Percentiles rank a stretch among this genome's conserved stretches.
Evolutionary conservation across 1,284 basidiomycete species (phyloP).

Genomic region (Malassezia restricta): DNA sequence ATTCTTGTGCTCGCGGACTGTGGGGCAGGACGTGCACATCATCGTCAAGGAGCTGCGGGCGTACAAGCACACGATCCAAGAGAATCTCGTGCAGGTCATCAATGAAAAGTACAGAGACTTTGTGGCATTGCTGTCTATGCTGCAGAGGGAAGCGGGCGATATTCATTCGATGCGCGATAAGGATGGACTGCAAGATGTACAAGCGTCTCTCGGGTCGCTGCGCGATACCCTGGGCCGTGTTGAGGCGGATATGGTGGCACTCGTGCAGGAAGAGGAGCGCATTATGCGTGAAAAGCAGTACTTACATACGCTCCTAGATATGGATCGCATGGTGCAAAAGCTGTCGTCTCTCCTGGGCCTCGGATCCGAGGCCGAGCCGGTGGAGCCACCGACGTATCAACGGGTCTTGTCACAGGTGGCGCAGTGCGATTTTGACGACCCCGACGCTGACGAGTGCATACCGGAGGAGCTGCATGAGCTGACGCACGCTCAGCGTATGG

Average conservation of each 20-base stretch:
- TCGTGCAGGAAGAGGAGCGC: not conserved
- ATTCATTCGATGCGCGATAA: not conserved
- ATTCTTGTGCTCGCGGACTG: conserved; percentile 74
- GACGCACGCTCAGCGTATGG: not conserved
- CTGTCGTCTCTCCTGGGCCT: not conserved
- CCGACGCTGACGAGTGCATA: not conserved
- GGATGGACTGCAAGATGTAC: not conserved
- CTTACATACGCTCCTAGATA: not conserved
- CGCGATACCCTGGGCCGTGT: not conserved
- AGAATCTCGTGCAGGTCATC: conserved; percentile 84
- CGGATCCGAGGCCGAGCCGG: not conserved
- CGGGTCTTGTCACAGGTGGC: not conserved
- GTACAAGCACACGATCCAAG: conserved; percentile 69
- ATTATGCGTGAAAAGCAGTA: not conserved
- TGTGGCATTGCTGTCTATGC: conserved; percentile 78
- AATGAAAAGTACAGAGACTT: conserved; percentile 97
- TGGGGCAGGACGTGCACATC: conserved; percentile 70
- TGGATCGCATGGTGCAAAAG: not conserved
- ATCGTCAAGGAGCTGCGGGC: conserved; percentile 72
- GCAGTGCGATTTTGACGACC: not conserved
- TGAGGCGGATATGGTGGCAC: not conserved
- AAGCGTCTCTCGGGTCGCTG: not conserved
- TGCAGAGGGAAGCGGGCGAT: not conserved
- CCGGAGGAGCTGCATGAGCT: not conserved
- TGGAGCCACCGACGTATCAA: not conserved